Percentiles rank a stretch among this genome's conserved stretches.
Evolutionary conservation across 768 basidiomycete species (phyloP).

Genomic region (Leccinum arenicola): DNA sequence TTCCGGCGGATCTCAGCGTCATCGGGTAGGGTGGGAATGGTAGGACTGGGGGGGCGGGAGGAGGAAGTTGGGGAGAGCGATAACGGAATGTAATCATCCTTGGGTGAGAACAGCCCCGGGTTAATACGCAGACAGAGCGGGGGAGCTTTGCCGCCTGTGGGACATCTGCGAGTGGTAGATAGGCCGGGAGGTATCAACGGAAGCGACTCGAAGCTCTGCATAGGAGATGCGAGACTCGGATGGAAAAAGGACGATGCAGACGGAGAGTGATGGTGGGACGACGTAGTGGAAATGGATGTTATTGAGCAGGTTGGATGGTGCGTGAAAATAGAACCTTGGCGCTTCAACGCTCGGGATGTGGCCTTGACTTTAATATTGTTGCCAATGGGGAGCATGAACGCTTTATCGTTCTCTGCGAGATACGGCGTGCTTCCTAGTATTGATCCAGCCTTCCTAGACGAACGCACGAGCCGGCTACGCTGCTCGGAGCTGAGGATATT

Average conservation of each 20-base stretch:
- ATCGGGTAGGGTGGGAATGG: constrained; percentile 22
- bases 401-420: constrained; percentile 28
- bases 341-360: constrained; percentile 23
- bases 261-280: constrained; percentile 10
- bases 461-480: constrained; percentile 36
- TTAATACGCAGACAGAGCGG: constrained; percentile 26
- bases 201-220: constrained; percentile 11
- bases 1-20: constrained; percentile 38
- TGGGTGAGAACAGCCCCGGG: constrained; percentile 9
- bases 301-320: constrained; percentile 22
- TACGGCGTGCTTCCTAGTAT: constrained; percentile 37
- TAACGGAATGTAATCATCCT: constrained; percentile 7
- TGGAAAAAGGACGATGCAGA: constrained; percentile 20
- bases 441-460: constrained; percentile 36
- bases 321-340: constrained; percentile 33
- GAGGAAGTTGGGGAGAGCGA: constrained; percentile 13
- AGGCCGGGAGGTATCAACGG: constrained; percentile 20
- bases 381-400: constrained; percentile 25
- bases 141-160: constrained; percentile 13
- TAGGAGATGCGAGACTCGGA: neutral
- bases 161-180: constrained; percentile 10
- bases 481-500: constrained; percentile 32
- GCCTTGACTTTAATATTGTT: neutral
- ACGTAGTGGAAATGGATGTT: constrained; percentile 13
- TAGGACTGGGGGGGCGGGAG: constrained; percentile 18